Evolutionary conservation across 2,329 filamentous ascomycete species (phyloP).

Genomic region (Calonectria hawksworthii): DNA sequence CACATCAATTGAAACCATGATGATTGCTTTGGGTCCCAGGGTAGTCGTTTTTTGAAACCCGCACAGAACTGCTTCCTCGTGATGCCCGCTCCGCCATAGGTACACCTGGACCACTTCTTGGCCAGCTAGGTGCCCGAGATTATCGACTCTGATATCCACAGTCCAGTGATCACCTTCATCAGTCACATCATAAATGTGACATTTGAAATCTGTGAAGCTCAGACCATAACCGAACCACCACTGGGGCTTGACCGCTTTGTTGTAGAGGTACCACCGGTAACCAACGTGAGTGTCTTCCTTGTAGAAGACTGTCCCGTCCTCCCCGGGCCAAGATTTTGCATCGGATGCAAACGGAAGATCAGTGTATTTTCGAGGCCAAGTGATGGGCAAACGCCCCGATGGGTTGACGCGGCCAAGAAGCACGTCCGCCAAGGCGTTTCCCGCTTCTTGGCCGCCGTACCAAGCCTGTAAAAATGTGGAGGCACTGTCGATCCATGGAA

Average conservation of each 20-base stretch:
- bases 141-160: neutral
- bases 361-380: constrained; percentile 14
- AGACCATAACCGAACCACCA: constrained; percentile 25
- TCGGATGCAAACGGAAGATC: constrained; percentile 20
- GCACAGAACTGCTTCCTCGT: neutral
- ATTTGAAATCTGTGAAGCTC: constrained; percentile 10
- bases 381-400: constrained; percentile 19
- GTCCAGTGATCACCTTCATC: neutral
- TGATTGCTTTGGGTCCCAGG: neutral
- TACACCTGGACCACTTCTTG: constrained; percentile 17
- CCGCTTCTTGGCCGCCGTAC: constrained; percentile 27
- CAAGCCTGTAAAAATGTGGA: constrained; percentile 23
- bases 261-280: constrained; percentile 27
- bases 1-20: neutral
- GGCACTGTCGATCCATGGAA: constrained; percentile 18
- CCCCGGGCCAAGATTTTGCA: constrained; percentile 24
- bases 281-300: constrained; percentile 26
- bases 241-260: neutral
- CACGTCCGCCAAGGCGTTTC: constrained; percentile 21
- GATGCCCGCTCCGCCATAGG: neutral
- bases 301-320: constrained; percentile 20
- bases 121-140: neutral
- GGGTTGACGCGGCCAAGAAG: constrained; percentile 20
- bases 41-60: neutral
- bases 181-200: neutral